A percentile compares a stretch with the other conserved stretches of the same genome.
These are phyloP conservation scores for Ilyonectria mors-panacis DNA, from an alignment of 2,329 filamentous ascomycete genomes.

Conservation along the genomic window DNA sequence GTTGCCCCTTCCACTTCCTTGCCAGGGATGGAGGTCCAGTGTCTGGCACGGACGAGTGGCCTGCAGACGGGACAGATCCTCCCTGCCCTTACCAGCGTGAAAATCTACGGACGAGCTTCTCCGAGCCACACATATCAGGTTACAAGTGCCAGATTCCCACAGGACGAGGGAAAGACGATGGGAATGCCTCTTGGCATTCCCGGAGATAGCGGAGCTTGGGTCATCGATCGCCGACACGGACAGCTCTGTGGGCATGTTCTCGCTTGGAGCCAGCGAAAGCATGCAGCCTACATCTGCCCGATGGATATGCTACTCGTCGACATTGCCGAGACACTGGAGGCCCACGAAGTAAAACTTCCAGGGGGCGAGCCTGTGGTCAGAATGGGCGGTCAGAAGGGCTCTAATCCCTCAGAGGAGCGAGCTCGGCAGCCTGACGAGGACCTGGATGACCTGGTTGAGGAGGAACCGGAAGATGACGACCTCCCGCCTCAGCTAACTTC, in stretches of 20 bases:
- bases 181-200: constrained; percentile 74
- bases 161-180: constrained; percentile 37
- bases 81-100: constrained; percentile 84
- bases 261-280: constrained; percentile 86
- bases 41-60: constrained; percentile 89
- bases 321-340: constrained; percentile 84
- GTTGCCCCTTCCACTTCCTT: constrained; percentile 74
- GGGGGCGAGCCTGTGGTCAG: constrained; percentile 65
- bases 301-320: constrained; percentile 93
- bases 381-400: constrained; percentile 38
- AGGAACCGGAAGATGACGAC: constrained; percentile 39
- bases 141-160: constrained; percentile 55
- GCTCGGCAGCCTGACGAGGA: constrained; percentile 41
- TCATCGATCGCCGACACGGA: constrained; percentile 85
- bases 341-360: constrained; percentile 79
- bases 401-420: constrained; percentile 23
- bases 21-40: constrained; percentile 85
- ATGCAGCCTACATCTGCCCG: constrained; percentile 91
- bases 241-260: constrained; percentile 91
- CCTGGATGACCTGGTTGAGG: constrained; percentile 49
- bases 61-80: constrained; percentile 85
- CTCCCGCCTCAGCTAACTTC: constrained; percentile 32
- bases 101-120: constrained; percentile 86
- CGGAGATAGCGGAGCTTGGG: constrained; percentile 94
- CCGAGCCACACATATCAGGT: constrained; percentile 81